Conservation (phyloP, 495 filamentous ascomycete species). For the Cairneyella variabilis region DNA sequence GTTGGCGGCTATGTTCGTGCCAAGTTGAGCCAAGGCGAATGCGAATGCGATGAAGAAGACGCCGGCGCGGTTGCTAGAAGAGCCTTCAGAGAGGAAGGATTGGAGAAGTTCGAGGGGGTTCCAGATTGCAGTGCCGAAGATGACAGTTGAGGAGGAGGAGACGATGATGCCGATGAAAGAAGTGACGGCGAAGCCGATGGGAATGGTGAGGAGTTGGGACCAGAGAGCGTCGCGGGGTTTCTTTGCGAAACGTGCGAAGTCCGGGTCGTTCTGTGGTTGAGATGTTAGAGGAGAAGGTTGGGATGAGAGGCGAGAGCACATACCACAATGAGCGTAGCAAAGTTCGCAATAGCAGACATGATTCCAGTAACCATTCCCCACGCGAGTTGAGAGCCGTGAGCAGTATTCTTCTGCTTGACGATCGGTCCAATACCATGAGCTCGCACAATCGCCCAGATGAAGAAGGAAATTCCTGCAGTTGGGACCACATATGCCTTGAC, state of each 20-base stretch:
- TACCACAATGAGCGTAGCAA: conserved; percentile 73
- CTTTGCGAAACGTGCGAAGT: conserved; percentile 82
- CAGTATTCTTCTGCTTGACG: conserved; percentile 61
- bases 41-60: conserved; percentile 83
- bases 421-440: conserved; percentile 86
- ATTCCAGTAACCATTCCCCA: conserved; percentile 83
- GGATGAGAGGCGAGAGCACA: conserved; percentile 20
- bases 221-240: conserved; percentile 82
- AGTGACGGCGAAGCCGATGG: conserved; percentile 79
- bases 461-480: conserved; percentile 77
- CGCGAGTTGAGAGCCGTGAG: conserved; percentile 64
- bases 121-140: conserved; percentile 72
- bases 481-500: conserved; percentile 87
- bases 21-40: conserved; percentile 78
- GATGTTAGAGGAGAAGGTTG: background rate
- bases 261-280: conserved; percentile 66
- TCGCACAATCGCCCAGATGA: conserved; percentile 83
- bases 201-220: conserved; percentile 86
- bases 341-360: conserved; percentile 90
- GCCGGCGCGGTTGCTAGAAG: conserved; percentile 73
- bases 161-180: conserved; percentile 94
- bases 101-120: conserved; percentile 76
- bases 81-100: conserved; percentile 65
- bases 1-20: conserved; percentile 93
- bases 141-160: conserved; percentile 78